Evolutionary conservation across 1,284 basidiomycete species (phyloP).

Genomic region (Ustilago hordei): DNA sequence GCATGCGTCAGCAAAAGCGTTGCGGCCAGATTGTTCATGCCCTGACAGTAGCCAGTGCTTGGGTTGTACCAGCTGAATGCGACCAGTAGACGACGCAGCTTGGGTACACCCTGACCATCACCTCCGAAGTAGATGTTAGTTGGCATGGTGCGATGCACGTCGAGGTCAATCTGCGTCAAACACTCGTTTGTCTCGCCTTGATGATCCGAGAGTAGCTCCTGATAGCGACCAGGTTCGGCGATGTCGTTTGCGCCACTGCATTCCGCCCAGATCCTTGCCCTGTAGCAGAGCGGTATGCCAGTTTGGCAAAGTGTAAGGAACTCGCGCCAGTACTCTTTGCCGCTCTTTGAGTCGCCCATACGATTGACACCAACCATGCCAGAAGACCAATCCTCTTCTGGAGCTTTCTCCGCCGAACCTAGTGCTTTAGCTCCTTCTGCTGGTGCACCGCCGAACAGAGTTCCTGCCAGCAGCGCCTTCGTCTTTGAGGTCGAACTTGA

Average conservation of each 20-base stretch:
- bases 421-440: conserved; percentile 34
- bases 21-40: conserved; percentile 94
- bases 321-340: conserved; percentile 80
- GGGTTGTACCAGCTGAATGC: conserved; percentile 84
- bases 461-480: conserved; percentile 29
- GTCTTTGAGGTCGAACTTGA: conserved; percentile 30
- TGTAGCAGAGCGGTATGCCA: conserved; percentile 89
- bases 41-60: conserved; percentile 70
- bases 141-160: conserved; percentile 82
- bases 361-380: conserved; percentile 86
- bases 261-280: conserved; percentile 87
- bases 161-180: conserved; percentile 93
- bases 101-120: conserved; percentile 90
- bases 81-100: conserved; percentile 85
- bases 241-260: conserved; percentile 91
- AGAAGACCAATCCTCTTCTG: conserved; percentile 57
- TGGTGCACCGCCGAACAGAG: conserved; percentile 25
- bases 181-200: conserved; percentile 73
- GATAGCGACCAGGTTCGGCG: conserved; percentile 89
- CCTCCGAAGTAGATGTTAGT: conserved; percentile 96
- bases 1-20: conserved; percentile 91
- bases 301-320: conserved; percentile 82
- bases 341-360: conserved; percentile 78
- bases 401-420: conserved; percentile 38
- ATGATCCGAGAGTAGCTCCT: conserved; percentile 79